Conservation (phyloP, 1,139 yeast genomes). For the Suhomyces wounanorum region DNA sequence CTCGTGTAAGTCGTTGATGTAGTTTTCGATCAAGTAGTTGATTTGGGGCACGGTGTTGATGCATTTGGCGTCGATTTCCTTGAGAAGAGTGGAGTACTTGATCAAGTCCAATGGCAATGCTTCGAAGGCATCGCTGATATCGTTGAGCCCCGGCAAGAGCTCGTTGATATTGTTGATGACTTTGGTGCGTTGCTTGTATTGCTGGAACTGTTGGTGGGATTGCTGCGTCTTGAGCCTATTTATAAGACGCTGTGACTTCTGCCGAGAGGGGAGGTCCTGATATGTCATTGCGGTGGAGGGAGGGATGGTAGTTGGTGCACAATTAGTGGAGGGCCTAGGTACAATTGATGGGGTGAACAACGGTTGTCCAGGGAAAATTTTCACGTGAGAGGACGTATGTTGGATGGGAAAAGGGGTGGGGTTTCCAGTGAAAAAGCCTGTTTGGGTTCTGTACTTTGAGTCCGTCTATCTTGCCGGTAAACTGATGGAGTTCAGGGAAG, state of each 20-base stretch:
- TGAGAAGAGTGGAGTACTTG: conserved; percentile 81
- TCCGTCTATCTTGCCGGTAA: background rate
- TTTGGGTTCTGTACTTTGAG: background rate
- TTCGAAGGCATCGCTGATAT: conserved; percentile 86
- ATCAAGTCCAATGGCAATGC: conserved; percentile 85
- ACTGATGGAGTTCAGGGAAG: background rate
- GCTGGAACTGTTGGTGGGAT: conserved; percentile 33
- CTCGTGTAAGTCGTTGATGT: conserved; percentile 48
- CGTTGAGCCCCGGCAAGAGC: conserved; percentile 84
- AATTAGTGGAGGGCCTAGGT: background rate
- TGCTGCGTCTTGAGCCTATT: conserved; percentile 34
- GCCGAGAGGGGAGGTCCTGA: conserved; percentile 49
- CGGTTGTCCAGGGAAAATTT: background rate
- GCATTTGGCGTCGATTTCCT: conserved; percentile 95
- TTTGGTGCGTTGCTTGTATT: conserved; percentile 37
- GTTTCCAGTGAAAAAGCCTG: background rate
- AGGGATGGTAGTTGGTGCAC: background rate
- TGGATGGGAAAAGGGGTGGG: background rate
- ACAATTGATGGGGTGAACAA: background rate
- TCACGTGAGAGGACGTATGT: background rate
- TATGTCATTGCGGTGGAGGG: conserved; percentile 24
- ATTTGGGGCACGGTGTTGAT: conserved; percentile 72
- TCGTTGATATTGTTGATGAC: conserved; percentile 43
- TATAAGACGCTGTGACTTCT: conserved; percentile 49
- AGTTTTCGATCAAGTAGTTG: conserved; percentile 56